phyloP scores from a whole-genome alignment of 1,284 basidiomycete genomes.

The Exsudoporus floridanus region DNA sequence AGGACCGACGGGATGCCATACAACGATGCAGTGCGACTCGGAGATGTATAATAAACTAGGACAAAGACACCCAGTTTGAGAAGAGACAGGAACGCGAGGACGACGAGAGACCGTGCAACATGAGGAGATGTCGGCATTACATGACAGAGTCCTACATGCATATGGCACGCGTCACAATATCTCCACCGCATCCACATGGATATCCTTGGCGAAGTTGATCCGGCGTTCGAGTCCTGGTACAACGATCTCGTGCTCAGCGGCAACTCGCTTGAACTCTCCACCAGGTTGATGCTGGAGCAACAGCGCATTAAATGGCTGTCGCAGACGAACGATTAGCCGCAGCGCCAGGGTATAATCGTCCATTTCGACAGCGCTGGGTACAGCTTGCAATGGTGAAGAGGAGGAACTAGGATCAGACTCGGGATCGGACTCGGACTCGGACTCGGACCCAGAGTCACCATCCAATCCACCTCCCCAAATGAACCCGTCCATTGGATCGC shows the following conservation, averaged over 20 bases:
- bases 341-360: neutral
- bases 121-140: too few relatives aligned
- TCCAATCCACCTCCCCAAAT: neutral
- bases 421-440: too few relatives aligned
- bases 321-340: neutral
- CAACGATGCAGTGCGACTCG: too few relatives aligned
- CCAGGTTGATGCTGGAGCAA: neutral
- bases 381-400: neutral
- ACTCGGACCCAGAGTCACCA: too few relatives aligned
- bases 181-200: neutral
- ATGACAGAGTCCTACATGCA: too few relatives aligned
- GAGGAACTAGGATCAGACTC: neutral
- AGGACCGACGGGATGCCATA: too few relatives aligned
- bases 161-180: neutral
- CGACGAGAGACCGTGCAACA: too few relatives aligned
- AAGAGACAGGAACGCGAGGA: too few relatives aligned
- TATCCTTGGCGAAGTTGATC: neutral
- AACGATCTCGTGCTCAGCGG: constrained; percentile 3
- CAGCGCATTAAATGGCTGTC: constrained; percentile 2
- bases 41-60: too few relatives aligned
- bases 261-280: constrained; percentile 1
- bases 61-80: too few relatives aligned
- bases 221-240: neutral
- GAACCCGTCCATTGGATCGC: neutral
- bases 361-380: neutral